A percentile compares a stretch with the other conserved stretches of the same genome.
phyloP scores from a whole-genome alignment of 148 eudicot genomes.

The Rhododendron griersonianum region DNA sequence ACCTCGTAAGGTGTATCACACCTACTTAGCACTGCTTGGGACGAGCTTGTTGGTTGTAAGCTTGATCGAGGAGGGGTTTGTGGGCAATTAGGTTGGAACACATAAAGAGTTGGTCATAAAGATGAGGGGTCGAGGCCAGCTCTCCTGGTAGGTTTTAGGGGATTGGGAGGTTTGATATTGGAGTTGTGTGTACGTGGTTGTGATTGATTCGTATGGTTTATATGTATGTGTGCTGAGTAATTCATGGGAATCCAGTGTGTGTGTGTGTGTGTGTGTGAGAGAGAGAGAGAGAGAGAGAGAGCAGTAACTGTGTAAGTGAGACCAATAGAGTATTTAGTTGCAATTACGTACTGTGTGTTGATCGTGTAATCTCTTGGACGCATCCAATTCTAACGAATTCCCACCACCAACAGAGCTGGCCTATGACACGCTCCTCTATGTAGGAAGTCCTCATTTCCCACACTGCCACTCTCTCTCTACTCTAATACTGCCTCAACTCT shows the following conservation, averaged over 20 bases:
- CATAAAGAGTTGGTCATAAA: not conserved
- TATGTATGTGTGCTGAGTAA: not conserved
- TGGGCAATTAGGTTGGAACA: not conserved
- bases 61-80: not conserved
- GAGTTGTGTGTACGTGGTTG: not conserved
- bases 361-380: not conserved
- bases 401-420: not conserved
- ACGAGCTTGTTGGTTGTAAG: not conserved
- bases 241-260: not conserved
- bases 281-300: not conserved
- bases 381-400: not conserved
- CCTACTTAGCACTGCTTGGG: not conserved
- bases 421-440: not conserved
- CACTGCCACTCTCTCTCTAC: not conserved
- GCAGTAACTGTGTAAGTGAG: not conserved
- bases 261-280: not conserved
- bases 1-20: not conserved
- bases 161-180: not conserved
- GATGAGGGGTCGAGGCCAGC: not conserved
- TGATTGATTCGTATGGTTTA: not conserved
- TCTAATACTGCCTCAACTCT: not conserved
- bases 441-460: not conserved
- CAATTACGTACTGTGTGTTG: not conserved
- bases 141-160: not conserved
- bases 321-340: not conserved